phyloP scores from a whole-genome alignment of 1,284 basidiomycete genomes.

The Leccinum fallax region DNA sequence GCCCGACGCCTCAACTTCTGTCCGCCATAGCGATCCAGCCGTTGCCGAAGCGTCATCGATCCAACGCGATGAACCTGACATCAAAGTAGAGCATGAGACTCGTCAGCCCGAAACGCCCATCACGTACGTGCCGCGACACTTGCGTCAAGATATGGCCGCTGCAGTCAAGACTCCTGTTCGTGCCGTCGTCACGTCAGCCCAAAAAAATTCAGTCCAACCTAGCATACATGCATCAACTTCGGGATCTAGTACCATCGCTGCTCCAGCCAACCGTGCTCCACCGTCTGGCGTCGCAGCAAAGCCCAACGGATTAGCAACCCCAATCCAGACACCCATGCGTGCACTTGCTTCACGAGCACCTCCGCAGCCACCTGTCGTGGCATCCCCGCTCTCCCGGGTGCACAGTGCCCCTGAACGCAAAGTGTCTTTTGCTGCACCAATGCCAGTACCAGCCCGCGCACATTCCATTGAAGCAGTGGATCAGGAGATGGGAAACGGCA shows the following conservation, averaged over 20 bases:
- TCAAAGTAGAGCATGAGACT: slow-evolving; percentile 24
- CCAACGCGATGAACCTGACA: slow-evolving; percentile 1
- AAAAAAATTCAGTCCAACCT: not conserved
- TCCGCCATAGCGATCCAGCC: not conserved
- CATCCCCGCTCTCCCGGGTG: slow-evolving; percentile 19
- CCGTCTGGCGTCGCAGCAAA: slow-evolving; percentile 1
- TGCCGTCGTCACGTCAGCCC: not conserved
- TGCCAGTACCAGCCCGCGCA: not conserved
- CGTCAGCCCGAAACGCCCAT: slow-evolving; percentile 19
- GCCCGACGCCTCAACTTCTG: slow-evolving; percentile 4
- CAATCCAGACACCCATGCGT: slow-evolving; percentile 22
- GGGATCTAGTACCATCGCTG: not conserved
- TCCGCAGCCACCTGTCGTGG: slow-evolving; percentile 1
- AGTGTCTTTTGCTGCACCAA: slow-evolving; percentile 15
- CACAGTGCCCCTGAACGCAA: slow-evolving; percentile 9
- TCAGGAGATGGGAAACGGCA: slow-evolving; percentile 19
- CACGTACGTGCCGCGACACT: slow-evolving; percentile 29
- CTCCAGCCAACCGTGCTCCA: not conserved
- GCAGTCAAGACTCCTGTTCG: slow-evolving; percentile 7
- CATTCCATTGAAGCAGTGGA: not conserved
- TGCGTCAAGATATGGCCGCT: slow-evolving; percentile 24
- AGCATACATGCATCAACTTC: not conserved
- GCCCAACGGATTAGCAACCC: slow-evolving; percentile 20
- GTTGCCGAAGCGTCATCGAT: not conserved
- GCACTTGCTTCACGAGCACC: slow-evolving; percentile 8